These are phyloP conservation scores for Triticum timopheevii DNA, from an alignment of 176 grass and related monocot species.

Conservation along the genomic window DNA sequence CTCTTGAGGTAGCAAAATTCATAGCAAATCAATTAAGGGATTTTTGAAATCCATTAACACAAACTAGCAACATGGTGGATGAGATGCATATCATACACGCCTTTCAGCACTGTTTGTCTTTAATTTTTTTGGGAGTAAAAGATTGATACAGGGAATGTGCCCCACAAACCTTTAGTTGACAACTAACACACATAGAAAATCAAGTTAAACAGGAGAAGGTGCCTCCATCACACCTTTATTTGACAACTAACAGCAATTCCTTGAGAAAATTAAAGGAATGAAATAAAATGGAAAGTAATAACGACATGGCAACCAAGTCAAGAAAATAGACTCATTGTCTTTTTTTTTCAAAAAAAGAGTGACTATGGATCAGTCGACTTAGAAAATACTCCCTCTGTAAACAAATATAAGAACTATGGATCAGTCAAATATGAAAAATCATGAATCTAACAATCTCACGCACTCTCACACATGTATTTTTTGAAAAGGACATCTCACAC, in stretches of 20 bases:
- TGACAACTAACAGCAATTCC: neutral
- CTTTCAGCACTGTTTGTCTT: constrained; percentile 16
- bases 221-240: constrained; percentile 17
- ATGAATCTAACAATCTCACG: too few species aligned
- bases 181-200: constrained; percentile 17
- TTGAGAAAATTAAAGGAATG: too few species aligned
- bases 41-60: neutral
- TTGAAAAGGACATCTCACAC: too few species aligned
- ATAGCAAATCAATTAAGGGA: neutral
- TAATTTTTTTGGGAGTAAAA: neutral
- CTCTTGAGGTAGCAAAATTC: neutral
- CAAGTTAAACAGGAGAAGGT: constrained; percentile 1
- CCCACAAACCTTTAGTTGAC: constrained; percentile 3
- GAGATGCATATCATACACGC: neutral
- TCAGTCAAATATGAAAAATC: too few species aligned
- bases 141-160: neutral
- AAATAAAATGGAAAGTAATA: neutral
- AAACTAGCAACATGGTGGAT: constrained; percentile 4
- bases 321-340: neutral
- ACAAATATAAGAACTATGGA: too few species aligned
- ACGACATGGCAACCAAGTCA: neutral
- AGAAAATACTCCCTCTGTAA: neutral
- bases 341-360: neutral
- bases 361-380: neutral
- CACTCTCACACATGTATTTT: too few species aligned